phyloP scores from a whole-genome alignment of 371 early-diverging fungal species.

The Mortierella polycephala region DNA sequence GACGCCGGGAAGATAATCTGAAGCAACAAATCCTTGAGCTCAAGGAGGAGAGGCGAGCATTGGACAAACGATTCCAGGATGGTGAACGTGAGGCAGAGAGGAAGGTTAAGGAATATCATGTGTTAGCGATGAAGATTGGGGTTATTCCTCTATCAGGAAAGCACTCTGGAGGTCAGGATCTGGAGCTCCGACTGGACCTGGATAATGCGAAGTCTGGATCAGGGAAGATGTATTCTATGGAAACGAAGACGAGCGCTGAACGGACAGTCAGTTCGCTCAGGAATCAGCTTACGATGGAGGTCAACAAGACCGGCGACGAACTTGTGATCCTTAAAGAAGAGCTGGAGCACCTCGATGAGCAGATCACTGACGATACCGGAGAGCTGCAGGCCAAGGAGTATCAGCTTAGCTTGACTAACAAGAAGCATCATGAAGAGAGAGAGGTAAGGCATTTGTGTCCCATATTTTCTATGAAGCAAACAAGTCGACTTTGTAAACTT shows the following conservation, averaged over 20 bases:
- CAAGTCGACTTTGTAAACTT: background rate
- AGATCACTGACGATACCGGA: constrained; percentile 19
- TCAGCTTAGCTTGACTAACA: constrained; percentile 14
- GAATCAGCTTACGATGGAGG: constrained; percentile 24
- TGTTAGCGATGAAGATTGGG: constrained; percentile 38
- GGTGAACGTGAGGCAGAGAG: constrained; percentile 33
- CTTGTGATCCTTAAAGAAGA: constrained; percentile 18
- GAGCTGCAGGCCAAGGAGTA: constrained; percentile 29
- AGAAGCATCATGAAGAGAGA: constrained; percentile 42
- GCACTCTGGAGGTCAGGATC: constrained; percentile 39
- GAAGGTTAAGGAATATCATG: constrained; percentile 31
- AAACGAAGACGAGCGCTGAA: constrained; percentile 29
- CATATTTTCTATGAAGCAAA: background rate
- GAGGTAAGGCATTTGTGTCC: constrained; percentile 27
- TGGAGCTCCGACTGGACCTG: constrained; percentile 30
- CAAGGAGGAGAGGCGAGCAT: constrained; percentile 18
- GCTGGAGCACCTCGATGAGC: constrained; percentile 32
- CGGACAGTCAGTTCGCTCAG: constrained; percentile 27
- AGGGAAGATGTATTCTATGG: constrained; percentile 27
- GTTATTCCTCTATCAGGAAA: constrained; percentile 28
- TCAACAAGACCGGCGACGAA: constrained; percentile 20
- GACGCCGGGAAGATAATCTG: constrained; percentile 30
- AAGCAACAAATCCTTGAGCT: constrained; percentile 25
- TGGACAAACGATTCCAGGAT: constrained; percentile 24
- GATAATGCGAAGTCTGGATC: constrained; percentile 22